Percentiles rank a stretch among this genome's conserved stretches.
Evolutionary conservation across 176 grass and related monocot genomes (phyloP).

Genomic region (Urochloa ruziziensis): DNA sequence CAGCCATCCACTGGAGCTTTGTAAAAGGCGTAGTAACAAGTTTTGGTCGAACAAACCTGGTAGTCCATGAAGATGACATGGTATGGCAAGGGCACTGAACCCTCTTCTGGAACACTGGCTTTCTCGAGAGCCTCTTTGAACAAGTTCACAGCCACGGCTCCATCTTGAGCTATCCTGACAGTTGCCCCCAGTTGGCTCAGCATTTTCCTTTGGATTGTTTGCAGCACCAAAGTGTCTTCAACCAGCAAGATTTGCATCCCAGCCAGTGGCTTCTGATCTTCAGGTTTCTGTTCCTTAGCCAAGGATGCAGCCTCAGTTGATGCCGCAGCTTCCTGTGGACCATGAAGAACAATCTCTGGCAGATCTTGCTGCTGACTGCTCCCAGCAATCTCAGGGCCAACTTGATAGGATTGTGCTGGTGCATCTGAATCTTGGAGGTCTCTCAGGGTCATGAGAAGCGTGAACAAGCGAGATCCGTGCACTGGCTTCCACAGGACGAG

Average conservation of each 20-base stretch:
- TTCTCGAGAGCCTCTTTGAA: conserved; percentile 53
- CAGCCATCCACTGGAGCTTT: neutral
- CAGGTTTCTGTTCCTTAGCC: neutral
- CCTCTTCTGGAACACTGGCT: neutral
- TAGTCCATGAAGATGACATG: conserved; percentile 78
- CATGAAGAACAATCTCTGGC: neutral
- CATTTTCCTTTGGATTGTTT: conserved; percentile 37
- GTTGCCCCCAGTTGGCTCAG: conserved; percentile 54
- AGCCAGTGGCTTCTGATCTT: conserved; percentile 44
- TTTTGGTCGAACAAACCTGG: conserved; percentile 43
- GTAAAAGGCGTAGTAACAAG: neutral
- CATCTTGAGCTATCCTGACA: conserved; percentile 50
- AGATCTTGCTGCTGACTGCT: neutral
- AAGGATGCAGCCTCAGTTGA: neutral
- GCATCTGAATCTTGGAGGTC: conserved; percentile 28
- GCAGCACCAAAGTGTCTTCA: conserved; percentile 55
- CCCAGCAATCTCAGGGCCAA: neutral
- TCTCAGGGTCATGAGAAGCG: conserved; percentile 20
- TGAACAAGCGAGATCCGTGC: conserved; percentile 59
- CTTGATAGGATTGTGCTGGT: neutral
- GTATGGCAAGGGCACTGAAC: conserved; percentile 20
- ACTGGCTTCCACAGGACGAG: conserved; percentile 62
- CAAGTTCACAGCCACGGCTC: conserved; percentile 44
- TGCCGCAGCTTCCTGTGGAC: neutral
- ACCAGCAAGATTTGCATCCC: conserved; percentile 59